These are phyloP conservation scores for Achaetomiella virescens DNA, from an alignment of 495 filamentous ascomycete genomes.

Conservation along the genomic window DNA sequence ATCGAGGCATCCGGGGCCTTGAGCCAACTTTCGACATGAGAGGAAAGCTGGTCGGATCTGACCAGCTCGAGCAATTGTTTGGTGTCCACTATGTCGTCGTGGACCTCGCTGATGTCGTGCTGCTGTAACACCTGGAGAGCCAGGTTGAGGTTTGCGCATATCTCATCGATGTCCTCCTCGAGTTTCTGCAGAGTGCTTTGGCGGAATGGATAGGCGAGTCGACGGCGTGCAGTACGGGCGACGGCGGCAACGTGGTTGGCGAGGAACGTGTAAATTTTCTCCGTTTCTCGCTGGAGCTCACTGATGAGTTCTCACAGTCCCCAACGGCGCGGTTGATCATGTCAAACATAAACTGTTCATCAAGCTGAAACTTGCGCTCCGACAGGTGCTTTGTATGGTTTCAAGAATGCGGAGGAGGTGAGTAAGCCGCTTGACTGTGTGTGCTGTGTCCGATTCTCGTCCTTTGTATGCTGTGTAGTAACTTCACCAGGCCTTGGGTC, in stretches of 20 bases:
- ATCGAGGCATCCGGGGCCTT: neutral
- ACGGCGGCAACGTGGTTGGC: neutral
- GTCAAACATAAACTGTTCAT: neutral
- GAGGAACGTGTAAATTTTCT: neutral
- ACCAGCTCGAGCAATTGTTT: neutral
- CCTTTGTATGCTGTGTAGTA: neutral
- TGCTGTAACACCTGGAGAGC: neutral
- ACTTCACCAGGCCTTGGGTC: neutral
- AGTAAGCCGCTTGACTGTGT: neutral
- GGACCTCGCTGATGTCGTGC: neutral
- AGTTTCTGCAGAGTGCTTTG: constrained; percentile 3
- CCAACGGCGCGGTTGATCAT: neutral
- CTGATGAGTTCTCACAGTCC: constrained; percentile 1
- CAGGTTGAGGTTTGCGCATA: neutral
- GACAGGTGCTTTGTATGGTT: neutral
- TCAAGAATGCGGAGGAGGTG: neutral
- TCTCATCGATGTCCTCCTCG: constrained; percentile 4
- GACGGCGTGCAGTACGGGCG: neutral
- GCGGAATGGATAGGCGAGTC: neutral
- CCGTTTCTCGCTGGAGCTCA: neutral
- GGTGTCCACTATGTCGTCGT: neutral
- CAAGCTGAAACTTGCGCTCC: neutral
- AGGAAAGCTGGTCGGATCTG: neutral
- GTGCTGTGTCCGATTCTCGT: neutral
- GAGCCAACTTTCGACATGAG: neutral